Evolutionary conservation across 192 early-diverging fungal genomes (phyloP), one percentile per base, ranked within the genome.

Genomic region (Rhizophagus sp.): DNA sequence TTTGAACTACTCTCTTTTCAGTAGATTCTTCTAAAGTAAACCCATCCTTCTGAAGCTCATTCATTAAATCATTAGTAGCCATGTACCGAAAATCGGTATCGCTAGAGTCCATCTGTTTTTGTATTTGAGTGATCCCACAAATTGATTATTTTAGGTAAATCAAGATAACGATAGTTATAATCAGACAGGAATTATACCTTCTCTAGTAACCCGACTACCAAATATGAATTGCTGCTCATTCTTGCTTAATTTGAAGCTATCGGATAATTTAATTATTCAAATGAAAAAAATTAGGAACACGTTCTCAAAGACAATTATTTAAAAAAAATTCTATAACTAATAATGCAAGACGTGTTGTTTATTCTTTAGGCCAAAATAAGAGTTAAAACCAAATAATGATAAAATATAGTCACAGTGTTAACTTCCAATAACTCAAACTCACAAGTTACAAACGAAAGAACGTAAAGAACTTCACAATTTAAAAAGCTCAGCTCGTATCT

Each of bases 21-120:
- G 92, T 90, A 33, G 83, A 63, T 30, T 89, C 81, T 15, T 94
- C 93, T 36, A 88, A 81, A 10, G 70, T 77, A 78, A 93, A 90
- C 30, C 79, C 80, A 11, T 90, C 87, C 73, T 89, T 90, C 61
- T 89, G 87, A 17, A 95, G 88, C 75, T 93, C 93, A 15, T 88
- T 90, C 80, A 90, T 91, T 63, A 96, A 85, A 84, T 96, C 95
- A 76, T 90, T 89, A 25, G 90, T 68, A 30, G 95, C 95, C 95
- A 96, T 96, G 83, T 91, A 96, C 61, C 95, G 92, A 82, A 93
- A 93, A 84, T 96, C 95, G 27, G 92, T 89, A 83, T 96, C 95
- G 41, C 82, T 84, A 71, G 84, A 86, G 30, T 80, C 78, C 90
- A 91, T 90, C 89, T 91, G 85, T 62, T 41, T 8, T 36, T 34